A percentile compares a stretch with the other conserved stretches of the same genome.
These are phyloP conservation scores for Penicillium sclerotigenum DNA, from an alignment of 2,329 filamentous ascomycete species.

Conservation along the genomic window DNA sequence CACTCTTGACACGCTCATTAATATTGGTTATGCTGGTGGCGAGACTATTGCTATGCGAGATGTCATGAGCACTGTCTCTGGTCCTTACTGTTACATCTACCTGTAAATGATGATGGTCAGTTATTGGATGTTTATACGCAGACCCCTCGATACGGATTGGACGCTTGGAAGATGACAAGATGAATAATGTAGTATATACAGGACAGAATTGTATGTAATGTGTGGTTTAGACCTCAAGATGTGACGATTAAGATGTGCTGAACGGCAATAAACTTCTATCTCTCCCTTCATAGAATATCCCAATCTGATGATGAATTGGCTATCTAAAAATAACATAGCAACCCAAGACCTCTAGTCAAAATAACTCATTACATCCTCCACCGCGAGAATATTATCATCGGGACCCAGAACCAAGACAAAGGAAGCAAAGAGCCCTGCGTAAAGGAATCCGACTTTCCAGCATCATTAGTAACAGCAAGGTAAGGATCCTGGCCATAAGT, in stretches of 20 bases:
- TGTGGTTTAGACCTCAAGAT: background rate
- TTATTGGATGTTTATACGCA: background rate
- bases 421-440: background rate
- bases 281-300: too few species aligned
- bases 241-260: background rate
- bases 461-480: background rate
- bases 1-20: constrained; percentile 45
- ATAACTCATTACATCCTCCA: background rate
- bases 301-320: background rate
- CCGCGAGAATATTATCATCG: constrained; percentile 2
- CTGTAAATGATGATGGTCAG: constrained; percentile 16
- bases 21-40: constrained; percentile 39
- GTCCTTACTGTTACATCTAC: constrained; percentile 50
- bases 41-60: constrained; percentile 36
- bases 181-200: too few species aligned
- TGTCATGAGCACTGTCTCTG: constrained; percentile 44
- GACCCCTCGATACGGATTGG: background rate
- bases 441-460: background rate
- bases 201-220: background rate
- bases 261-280: background rate
- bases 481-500: constrained; percentile 55
- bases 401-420: constrained; percentile 3
- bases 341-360: background rate
- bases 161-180: background rate
- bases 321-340: background rate